Evolutionary conservation across 2,329 filamentous ascomycete species (phyloP).

Genomic region (Spiromastix sp.): DNA sequence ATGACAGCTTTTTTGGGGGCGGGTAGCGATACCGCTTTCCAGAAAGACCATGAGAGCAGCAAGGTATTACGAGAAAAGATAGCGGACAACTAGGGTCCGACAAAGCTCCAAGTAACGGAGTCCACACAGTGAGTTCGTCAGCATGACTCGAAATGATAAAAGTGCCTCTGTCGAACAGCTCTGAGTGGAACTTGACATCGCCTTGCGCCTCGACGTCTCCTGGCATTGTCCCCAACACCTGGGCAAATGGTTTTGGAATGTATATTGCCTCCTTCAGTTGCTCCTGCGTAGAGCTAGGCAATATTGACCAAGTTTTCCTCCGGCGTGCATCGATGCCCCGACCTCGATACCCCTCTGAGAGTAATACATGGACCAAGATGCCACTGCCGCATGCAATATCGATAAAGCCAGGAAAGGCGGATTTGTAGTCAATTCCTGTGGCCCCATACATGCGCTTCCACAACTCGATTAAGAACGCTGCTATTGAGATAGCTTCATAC

Average conservation of each 20-base stretch:
- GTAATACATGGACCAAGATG: conserved; percentile 72
- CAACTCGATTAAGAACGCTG: conserved; percentile 83
- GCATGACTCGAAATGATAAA: conserved; percentile 98
- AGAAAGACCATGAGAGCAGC: conserved; percentile 80
- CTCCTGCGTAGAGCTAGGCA: conserved; percentile 41
- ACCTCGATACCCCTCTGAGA: conserved; percentile 68
- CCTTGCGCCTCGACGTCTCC: neutral
- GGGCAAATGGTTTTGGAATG: conserved; percentile 43
- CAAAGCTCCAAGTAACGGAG: conserved; percentile 70
- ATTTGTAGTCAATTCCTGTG: neutral
- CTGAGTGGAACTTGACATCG: conserved; percentile 28
- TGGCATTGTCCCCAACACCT: conserved; percentile 11
- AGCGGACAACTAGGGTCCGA: conserved; percentile 45
- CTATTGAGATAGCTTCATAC: conserved; percentile 86
- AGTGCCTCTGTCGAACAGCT: conserved; percentile 60
- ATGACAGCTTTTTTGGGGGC: conserved; percentile 14
- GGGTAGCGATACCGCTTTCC: conserved; percentile 58
- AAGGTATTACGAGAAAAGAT: conserved; percentile 88
- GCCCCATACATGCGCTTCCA: conserved; percentile 71
- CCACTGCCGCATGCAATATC: conserved; percentile 96
- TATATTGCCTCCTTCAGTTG: conserved; percentile 51
- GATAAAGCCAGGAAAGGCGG: conserved; percentile 72
- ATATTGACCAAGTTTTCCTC: conserved; percentile 75
- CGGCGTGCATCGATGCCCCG: conserved; percentile 87
- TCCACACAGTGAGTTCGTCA: conserved; percentile 94